Evolutionary conservation across 345 rosid genomes (phyloP), one percentile per base, ranked within the genome.

Genomic region (Psidium friedrichsthalianum): DNA sequence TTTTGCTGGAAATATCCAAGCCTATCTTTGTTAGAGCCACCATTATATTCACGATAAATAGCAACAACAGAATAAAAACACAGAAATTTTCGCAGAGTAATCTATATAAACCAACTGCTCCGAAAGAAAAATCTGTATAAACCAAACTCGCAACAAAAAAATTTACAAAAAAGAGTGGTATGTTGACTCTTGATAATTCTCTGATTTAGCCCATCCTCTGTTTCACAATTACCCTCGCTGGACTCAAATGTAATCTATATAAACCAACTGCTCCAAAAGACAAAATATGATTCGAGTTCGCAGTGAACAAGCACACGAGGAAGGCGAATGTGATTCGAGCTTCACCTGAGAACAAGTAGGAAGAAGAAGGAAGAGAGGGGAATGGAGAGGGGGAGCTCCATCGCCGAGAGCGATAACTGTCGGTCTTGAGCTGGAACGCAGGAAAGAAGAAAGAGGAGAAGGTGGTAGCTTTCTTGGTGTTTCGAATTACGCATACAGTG

Each of bases 321-420:
- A 82, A 56, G 21, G 25, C n/a, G 49, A 51, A 11, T 27, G 59
- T n/a, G 58, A 82, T 55, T 25, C 21, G 25, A 32, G 84, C 25
- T 27, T 82, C 84, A 82, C 84, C 61, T 82, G 58, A 22, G n/a
- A 32, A 9, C 13, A 27, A 82, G 55, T 40, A 86, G 58, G 83
- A 84, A 47, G 58, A 57, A 20, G 82, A 82, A 53, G 87, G 86
- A 85, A 89, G 55, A 74, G 76, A 56, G 55, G 84, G 86, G 52
- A 84, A 82, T 54, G 61, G 81, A 44, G 57, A 25, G 2, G 21
- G 44, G 56, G 49, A 54, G 18, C n/a, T 29, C 47, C 84, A 54
- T 82, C 16, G 44, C 61, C 36, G 36, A n/a, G 36, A 12, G 36
- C 18, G 27, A 24, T 21, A 11, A 24, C n/a, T 11, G 59, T 6